phyloP scores from a whole-genome alignment of 371 early-diverging fungal species.

The Funneliformis caledonium region DNA sequence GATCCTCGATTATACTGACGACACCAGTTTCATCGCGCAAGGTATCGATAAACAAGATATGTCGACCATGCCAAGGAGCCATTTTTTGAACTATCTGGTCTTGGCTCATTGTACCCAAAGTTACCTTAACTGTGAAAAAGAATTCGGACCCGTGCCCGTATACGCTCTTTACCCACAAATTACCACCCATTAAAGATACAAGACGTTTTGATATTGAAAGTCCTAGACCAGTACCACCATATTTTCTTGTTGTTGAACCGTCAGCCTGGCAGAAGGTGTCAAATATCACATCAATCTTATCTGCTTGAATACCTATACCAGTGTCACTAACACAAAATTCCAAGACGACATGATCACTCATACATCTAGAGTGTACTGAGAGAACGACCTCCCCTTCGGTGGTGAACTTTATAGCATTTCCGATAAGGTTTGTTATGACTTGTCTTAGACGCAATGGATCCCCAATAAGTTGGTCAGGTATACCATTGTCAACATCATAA shows the following conservation, averaged over 20 bases:
- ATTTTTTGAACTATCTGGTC: constrained; percentile 55
- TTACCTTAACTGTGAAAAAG: constrained; percentile 68
- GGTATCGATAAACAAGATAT: constrained; percentile 56
- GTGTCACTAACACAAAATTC: constrained; percentile 79
- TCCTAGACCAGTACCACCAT: constrained; percentile 87
- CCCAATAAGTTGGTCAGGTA: constrained; percentile 74
- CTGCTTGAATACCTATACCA: constrained; percentile 86
- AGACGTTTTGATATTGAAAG: constrained; percentile 79
- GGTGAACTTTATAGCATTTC: constrained; percentile 89
- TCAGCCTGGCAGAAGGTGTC: constrained; percentile 84
- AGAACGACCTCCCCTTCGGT: constrained; percentile 68
- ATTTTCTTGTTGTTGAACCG: constrained; percentile 80
- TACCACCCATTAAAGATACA: constrained; percentile 79
- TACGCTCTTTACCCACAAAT: constrained; percentile 73
- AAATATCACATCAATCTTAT: constrained; percentile 75
- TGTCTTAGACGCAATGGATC: constrained; percentile 79
- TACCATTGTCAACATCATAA: constrained; percentile 65
- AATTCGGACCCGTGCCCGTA: constrained; percentile 75
- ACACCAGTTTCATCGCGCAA: constrained; percentile 50
- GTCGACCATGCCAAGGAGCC: constrained; percentile 51
- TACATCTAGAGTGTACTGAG: constrained; percentile 49
- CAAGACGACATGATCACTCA: constrained; percentile 55
- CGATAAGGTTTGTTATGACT: constrained; percentile 83
- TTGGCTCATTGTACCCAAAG: constrained; percentile 47
- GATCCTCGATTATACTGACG: constrained; percentile 45